These are phyloP conservation scores for Berkeleyomyces rouxiae DNA, from an alignment of 2,329 filamentous ascomycete genomes.

Conservation along the genomic window DNA sequence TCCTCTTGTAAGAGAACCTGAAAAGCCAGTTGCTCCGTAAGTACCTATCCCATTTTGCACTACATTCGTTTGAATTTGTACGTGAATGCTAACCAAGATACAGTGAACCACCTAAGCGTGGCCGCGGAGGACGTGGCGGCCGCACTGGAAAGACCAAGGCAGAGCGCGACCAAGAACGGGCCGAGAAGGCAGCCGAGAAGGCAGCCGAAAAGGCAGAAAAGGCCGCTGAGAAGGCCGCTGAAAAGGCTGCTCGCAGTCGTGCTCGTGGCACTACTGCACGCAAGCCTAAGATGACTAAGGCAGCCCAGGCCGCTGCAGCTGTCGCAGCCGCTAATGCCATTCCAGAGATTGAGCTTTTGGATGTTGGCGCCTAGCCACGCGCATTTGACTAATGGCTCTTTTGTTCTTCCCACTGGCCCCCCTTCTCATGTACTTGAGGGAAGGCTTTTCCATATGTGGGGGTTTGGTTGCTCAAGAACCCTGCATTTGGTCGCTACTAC, in stretches of 20 bases:
- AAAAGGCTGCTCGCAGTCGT: slow-evolving; percentile 8
- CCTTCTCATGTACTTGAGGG: too few relatives aligned
- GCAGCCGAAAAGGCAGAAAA: slow-evolving; percentile 12
- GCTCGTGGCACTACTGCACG: slow-evolving; percentile 7
- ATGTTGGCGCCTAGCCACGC: slow-evolving; percentile 12
- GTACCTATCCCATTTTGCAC: slow-evolving; percentile 18
- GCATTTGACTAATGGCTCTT: neutral
- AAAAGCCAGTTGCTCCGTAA: slow-evolving; percentile 47
- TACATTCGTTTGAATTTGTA: neutral
- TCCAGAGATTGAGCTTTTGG: slow-evolving; percentile 12
- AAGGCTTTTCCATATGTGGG: too few relatives aligned
- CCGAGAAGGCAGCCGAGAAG: slow-evolving; percentile 13
- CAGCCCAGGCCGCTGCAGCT: slow-evolving; percentile 6
- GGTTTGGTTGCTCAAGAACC: too few relatives aligned
- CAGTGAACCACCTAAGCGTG: slow-evolving; percentile 55
- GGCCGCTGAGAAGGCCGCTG: slow-evolving; percentile 10
- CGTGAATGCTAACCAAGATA: slow-evolving; percentile 21
- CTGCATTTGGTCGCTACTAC: neutral
- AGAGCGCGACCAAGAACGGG: slow-evolving; percentile 11
- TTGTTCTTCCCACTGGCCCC: neutral
- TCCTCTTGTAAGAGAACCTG: slow-evolving; percentile 70
- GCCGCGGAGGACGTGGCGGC: slow-evolving; percentile 28
- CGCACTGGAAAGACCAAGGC: slow-evolving; percentile 13
- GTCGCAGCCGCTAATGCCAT: slow-evolving; percentile 4
- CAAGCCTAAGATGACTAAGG: slow-evolving; percentile 13